phyloP scores from a whole-genome alignment of 2,329 filamentous ascomycete genomes.

The Pseudocercospora musae region DNA sequence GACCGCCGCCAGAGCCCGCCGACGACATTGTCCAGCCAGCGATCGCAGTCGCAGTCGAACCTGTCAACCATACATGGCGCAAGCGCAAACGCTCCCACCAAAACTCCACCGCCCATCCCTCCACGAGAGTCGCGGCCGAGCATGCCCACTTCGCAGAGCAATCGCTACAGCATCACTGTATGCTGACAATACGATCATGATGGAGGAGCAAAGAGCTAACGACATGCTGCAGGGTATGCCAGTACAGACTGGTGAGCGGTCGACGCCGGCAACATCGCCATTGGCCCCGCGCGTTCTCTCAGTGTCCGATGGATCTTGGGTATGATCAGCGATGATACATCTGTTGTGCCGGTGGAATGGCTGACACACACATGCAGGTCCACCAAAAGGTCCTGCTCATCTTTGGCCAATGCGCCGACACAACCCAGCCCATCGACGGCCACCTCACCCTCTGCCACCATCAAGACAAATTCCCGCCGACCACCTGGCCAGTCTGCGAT shows the following conservation, averaged over 20 bases:
- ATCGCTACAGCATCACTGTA: conserved; percentile 58
- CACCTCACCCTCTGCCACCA: conserved; percentile 74
- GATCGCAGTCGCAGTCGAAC: conserved; percentile 49
- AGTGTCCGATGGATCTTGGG: conserved; percentile 78
- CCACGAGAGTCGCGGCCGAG: conserved; percentile 25
- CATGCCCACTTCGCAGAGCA: conserved; percentile 38
- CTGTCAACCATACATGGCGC: conserved; percentile 55
- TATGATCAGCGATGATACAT: conserved; percentile 42
- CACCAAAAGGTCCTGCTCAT: conserved; percentile 87
- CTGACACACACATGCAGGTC: conserved; percentile 55
- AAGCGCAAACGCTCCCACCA: conserved; percentile 38
- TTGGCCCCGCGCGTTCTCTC: conserved; percentile 80
- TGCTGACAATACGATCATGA: conserved; percentile 1
- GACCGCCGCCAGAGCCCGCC: conserved; percentile 69
- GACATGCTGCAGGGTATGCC: conserved; percentile 19
- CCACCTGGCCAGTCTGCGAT: conserved; percentile 80
- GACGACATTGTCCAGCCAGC: conserved; percentile 64
- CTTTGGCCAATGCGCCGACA: conserved; percentile 76
- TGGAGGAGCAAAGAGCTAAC: neutral
- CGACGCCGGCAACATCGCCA: conserved; percentile 56
- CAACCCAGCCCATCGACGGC: conserved; percentile 70
- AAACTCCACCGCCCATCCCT: conserved; percentile 40
- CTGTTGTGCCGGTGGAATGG: neutral
- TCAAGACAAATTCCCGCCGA: conserved; percentile 80
- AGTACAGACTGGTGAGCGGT: conserved; percentile 25